Percentiles rank a stretch among this genome's conserved stretches.
Conservation (phyloP, 192 early-diverging fungal species). For the Coemansia sp. region DNA sequence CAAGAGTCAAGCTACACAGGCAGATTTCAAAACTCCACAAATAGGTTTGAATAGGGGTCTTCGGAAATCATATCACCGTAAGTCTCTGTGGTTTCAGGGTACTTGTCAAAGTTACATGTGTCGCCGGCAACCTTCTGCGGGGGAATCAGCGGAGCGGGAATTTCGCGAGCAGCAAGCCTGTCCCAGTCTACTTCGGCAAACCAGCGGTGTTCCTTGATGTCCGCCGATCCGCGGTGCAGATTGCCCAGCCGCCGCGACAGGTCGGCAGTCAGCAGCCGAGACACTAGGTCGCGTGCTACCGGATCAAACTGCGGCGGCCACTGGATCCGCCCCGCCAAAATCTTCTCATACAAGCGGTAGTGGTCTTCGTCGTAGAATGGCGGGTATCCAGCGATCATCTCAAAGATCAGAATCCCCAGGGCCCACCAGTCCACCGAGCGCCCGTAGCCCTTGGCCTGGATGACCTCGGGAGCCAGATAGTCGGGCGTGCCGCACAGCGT, state of each 20-base stretch:
- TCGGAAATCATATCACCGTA: slow-evolving; percentile 72
- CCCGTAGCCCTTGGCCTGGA: slow-evolving; percentile 90
- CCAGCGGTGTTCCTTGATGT: slow-evolving; percentile 95
- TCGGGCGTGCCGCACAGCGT: slow-evolving; percentile 83
- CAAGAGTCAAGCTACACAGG: neutral
- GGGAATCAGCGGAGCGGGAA: slow-evolving; percentile 86
- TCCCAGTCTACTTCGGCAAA: slow-evolving; percentile 93
- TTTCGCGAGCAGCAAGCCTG: slow-evolving; percentile 64
- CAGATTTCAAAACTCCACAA: slow-evolving; percentile 65
- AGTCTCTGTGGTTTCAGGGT: slow-evolving; percentile 86
- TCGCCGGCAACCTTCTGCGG: slow-evolving; percentile 80
- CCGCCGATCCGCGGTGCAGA: slow-evolving; percentile 74
- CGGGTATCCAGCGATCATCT: slow-evolving; percentile 93
- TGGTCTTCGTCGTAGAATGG: slow-evolving; percentile 96
- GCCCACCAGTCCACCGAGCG: slow-evolving; percentile 96
- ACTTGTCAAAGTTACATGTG: slow-evolving; percentile 91
- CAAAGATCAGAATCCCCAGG: slow-evolving; percentile 88
- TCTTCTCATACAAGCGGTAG: slow-evolving; percentile 91
- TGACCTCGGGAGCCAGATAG: slow-evolving; percentile 84
- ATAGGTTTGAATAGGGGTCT: slow-evolving; percentile 72
- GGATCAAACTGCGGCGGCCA: slow-evolving; percentile 88
- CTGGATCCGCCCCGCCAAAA: slow-evolving; percentile 75
- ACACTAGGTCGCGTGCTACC: slow-evolving; percentile 78
- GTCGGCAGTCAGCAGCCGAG: slow-evolving; percentile 75
- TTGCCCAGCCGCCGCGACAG: slow-evolving; percentile 86